Base-by-base conservation (phyloP, 1,139 yeast genomes). In the Kodamaea plutei region DNA sequence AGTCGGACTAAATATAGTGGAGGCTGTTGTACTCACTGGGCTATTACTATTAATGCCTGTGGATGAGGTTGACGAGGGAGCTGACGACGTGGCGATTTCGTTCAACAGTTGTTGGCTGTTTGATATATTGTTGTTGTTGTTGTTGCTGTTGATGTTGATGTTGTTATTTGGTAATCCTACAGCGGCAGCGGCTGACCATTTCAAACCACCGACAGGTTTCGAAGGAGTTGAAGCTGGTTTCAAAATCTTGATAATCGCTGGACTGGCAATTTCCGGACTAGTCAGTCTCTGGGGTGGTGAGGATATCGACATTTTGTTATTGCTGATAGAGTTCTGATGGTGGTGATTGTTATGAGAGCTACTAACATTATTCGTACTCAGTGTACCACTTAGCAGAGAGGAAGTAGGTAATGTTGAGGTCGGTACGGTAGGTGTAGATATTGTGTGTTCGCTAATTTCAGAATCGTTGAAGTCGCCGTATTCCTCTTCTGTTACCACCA, bases 151-250 rank as follows among this genome's bases (percentile, higher is more conserved):
- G 8, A 17, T 7, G 7, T 7, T 7, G 9, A 17, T 7, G 22
- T 25, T 21, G 22, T 31, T 28, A 10, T 34, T 39, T 6, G 44
- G 37, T 20, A 44, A 31, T 11, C 48, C 58, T 18, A 75, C 75
- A 5, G 79, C 78, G 2, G 82, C 84, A 2, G 84, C 81, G 1
- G 81, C 72, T 0, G 91, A 73, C 74, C 89, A 81, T 44, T 79
- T 79, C 41, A 79, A 59, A 35, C 75, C 82, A 10, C 79, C 77
- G 3, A 72, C 70, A 1, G 84, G 84, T 40, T 74, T 75, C 8
- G 76, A 61, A 8, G 87, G 87, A 5, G 81, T 69, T 0, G 79
- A 67, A 2, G 87, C 85, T 3, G 87, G 87, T 51, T 77, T 79
- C 34, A 79, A 58, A 1, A 77, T 73, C 34, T 74, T 65, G 23